phyloP scores from a whole-genome alignment of 2,329 filamentous ascomycete species.

The Aspergillus arachidicola region DNA sequence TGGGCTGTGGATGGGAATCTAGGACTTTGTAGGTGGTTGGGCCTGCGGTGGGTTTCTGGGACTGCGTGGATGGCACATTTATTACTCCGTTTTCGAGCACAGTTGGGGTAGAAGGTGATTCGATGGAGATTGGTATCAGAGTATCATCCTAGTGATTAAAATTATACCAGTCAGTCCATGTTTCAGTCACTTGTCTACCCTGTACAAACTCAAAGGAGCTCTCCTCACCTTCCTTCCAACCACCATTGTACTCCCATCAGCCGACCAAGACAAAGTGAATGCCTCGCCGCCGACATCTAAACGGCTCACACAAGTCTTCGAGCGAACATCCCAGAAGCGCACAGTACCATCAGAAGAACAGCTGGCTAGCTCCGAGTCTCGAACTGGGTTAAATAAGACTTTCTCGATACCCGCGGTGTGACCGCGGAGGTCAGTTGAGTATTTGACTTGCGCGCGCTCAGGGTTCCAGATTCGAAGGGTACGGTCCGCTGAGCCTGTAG shows the following conservation, averaged over 20 bases:
- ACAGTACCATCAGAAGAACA: conserved; percentile 54
- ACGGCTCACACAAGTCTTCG: conserved; percentile 50
- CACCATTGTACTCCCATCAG: conserved; percentile 50
- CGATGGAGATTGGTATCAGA: conserved; percentile 48
- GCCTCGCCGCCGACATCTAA: conserved; percentile 54
- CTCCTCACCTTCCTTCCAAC: conserved; percentile 50
- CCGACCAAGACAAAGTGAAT: conserved; percentile 52
- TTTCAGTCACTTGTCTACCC: not conserved
- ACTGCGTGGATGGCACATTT: conserved; percentile 7
- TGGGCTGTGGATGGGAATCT: conserved; percentile 45
- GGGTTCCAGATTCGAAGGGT: conserved; percentile 90
- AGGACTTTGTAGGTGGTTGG: conserved; percentile 42
- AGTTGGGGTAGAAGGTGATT: conserved; percentile 42
- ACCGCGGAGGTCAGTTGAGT: conserved; percentile 53
- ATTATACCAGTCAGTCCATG: not conserved
- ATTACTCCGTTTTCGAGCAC: conserved; percentile 24
- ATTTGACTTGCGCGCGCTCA: conserved; percentile 48
- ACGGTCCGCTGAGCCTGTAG: conserved; percentile 86
- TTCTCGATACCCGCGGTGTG: conserved; percentile 52
- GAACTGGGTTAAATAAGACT: conserved; percentile 52
- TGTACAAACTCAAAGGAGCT: not conserved
- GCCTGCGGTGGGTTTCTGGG: conserved; percentile 19
- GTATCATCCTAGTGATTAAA: conserved; percentile 48
- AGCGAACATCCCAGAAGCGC: conserved; percentile 54
- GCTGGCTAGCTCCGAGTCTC: conserved; percentile 53